Evolutionary conservation across 768 basidiomycete genomes (phyloP).

Genomic region (Lactifluus volemus): DNA sequence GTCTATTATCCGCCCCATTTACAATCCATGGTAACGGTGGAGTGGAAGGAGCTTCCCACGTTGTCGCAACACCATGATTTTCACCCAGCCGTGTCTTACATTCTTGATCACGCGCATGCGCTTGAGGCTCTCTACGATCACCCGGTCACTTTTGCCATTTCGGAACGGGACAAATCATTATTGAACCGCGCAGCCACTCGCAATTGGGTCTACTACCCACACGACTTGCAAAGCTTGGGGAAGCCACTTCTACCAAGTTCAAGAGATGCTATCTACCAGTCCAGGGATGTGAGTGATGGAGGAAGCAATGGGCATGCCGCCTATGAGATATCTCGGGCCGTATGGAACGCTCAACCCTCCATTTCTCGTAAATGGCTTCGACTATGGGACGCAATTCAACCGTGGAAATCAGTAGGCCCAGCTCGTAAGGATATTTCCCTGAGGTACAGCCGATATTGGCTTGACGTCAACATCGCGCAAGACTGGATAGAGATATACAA

Average conservation of each 20-base stretch:
- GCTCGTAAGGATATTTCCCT: neutral
- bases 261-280: neutral
- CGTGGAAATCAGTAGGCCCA: conserved; percentile 1
- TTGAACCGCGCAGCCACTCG: neutral
- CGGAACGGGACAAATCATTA: neutral
- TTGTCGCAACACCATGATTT: conserved; percentile 10
- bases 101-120: neutral
- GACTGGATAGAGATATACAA: neutral
- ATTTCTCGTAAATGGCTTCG: neutral
- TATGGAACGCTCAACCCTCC: neutral
- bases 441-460: conserved; percentile 3
- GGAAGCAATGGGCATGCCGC: neutral
- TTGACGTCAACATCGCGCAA: neutral
- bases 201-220: conserved; percentile 3
- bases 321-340: neutral
- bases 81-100: neutral
- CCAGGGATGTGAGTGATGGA: neutral
- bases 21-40: neutral
- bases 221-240: neutral
- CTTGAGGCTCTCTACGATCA: neutral
- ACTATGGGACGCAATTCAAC: neutral
- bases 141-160: neutral
- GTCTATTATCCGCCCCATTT: neutral
- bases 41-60: neutral
- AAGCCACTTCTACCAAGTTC: neutral